Evolutionary conservation across 805 yeast genomes (phyloP).

Genomic region (Zygosaccharomyces pseudorouxii): DNA sequence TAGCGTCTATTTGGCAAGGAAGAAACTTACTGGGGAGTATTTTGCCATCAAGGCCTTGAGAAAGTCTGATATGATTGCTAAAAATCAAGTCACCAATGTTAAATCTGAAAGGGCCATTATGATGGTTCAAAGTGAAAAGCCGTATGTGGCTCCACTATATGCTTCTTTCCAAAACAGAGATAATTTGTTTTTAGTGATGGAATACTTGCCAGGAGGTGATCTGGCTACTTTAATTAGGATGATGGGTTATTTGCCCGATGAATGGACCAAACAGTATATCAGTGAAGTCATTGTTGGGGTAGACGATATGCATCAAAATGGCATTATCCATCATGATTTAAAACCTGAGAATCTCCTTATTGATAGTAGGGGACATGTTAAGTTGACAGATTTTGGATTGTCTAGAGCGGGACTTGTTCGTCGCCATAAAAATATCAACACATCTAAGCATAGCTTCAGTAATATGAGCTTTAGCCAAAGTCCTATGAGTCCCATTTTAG

Average conservation of each 20-base stretch:
- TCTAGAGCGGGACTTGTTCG: slow-evolving; percentile 84
- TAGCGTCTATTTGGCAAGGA: slow-evolving; percentile 79
- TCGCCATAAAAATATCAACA: slow-evolving; percentile 50
- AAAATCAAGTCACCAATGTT: slow-evolving; percentile 92
- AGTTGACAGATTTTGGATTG: slow-evolving; percentile 91
- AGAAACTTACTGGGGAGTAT: slow-evolving; percentile 86
- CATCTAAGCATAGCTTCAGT: slow-evolving; percentile 10
- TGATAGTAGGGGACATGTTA: slow-evolving; percentile 82
- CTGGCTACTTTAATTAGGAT: slow-evolving; percentile 78
- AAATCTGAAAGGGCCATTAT: slow-evolving; percentile 94
- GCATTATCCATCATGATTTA: slow-evolving; percentile 90
- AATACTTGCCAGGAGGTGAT: slow-evolving; percentile 93
- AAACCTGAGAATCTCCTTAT: slow-evolving; percentile 92
- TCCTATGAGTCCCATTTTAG: slow-evolving; percentile 6
- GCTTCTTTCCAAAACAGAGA: slow-evolving; percentile 87
- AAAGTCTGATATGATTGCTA: slow-evolving; percentile 94
- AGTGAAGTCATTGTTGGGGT: slow-evolving; percentile 91
- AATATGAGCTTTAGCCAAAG: slow-evolving; percentile 7
- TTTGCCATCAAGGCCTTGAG: slow-evolving; percentile 90
- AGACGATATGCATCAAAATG: slow-evolving; percentile 78
- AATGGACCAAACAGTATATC: slow-evolving; percentile 80
- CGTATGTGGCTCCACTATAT: slow-evolving; percentile 84
- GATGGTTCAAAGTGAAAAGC: slow-evolving; percentile 93
- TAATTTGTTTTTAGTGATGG: slow-evolving; percentile 90
- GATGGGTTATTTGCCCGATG: slow-evolving; percentile 77